A percentile compares a stretch with the other conserved stretches of the same genome.
phyloP scores from a whole-genome alignment of 495 filamentous ascomycete species.

The Neurospora sp. region DNA sequence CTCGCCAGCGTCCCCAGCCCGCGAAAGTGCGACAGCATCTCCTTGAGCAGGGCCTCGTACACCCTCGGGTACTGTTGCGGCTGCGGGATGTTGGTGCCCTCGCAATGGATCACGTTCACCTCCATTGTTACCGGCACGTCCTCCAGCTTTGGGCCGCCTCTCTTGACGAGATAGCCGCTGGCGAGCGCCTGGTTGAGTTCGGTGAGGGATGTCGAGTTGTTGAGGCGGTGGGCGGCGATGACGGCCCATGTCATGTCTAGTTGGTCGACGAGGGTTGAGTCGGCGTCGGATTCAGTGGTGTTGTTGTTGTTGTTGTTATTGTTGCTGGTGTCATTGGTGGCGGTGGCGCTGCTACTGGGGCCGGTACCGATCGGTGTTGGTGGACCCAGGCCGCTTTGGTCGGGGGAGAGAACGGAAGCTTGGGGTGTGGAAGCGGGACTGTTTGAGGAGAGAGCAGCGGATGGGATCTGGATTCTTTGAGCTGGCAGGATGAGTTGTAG shows the following conservation, averaged over 20 bases:
- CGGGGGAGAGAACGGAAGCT: conserved; percentile 42
- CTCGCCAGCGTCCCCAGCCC: conserved; percentile 65
- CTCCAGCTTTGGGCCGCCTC: conserved; percentile 49
- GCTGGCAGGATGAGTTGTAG: conserved; percentile 51
- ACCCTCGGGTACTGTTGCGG: conserved; percentile 24
- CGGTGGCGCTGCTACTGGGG: neutral
- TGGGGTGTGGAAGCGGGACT: conserved; percentile 53
- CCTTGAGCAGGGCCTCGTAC: conserved; percentile 54
- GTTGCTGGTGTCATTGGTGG: neutral
- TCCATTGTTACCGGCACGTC: conserved; percentile 55
- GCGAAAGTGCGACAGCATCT: conserved; percentile 65
- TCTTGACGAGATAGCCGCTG: conserved; percentile 69
- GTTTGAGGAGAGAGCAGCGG: conserved; percentile 30
- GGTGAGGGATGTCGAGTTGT: conserved; percentile 51
- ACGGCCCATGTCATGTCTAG: conserved; percentile 77
- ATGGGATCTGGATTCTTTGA: conserved; percentile 28
- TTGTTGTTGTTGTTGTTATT: neutral
- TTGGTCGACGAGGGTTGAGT: conserved; percentile 64
- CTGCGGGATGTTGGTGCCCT: conserved; percentile 21
- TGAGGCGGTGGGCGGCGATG: conserved; percentile 60
- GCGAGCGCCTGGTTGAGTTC: conserved; percentile 56
- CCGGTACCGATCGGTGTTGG: conserved; percentile 34
- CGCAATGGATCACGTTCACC: conserved; percentile 55
- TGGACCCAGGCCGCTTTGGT: conserved; percentile 37
- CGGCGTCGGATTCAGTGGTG: conserved; percentile 49